Percentiles rank a stretch among this genome's conserved stretches.
phyloP scores from a whole-genome alignment of 768 basidiomycete genomes.

The Rossbeevera mucosa region DNA sequence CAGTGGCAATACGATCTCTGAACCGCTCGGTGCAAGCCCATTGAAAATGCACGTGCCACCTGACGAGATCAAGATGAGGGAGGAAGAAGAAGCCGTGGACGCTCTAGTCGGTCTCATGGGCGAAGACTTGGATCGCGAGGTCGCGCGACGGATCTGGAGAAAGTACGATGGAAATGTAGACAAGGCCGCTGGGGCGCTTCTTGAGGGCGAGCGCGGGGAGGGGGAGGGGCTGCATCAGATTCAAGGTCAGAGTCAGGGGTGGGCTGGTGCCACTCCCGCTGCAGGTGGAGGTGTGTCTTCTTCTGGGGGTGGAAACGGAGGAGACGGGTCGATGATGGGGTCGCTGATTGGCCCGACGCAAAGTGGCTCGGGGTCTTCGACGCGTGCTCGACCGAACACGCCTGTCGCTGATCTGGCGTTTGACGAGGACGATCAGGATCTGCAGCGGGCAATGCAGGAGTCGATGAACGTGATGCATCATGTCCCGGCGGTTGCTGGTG shows the following conservation, averaged over 20 bases:
- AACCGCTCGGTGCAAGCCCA: neutral
- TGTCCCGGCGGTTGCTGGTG: slow-evolving; percentile 13
- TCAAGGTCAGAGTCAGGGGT: slow-evolving; percentile 14
- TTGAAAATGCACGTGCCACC: slow-evolving; percentile 17
- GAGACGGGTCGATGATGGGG: neutral
- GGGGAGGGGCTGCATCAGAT: neutral
- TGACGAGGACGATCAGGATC: slow-evolving; percentile 50
- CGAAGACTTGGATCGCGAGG: slow-evolving; percentile 37
- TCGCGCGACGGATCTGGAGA: slow-evolving; percentile 52
- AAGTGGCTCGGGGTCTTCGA: neutral
- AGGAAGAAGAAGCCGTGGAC: slow-evolving; percentile 32
- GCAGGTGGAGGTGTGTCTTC: neutral
- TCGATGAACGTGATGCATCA: slow-evolving; percentile 40
- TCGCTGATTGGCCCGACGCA: neutral
- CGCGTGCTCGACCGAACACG: slow-evolving; percentile 22
- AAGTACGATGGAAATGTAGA: slow-evolving; percentile 57
- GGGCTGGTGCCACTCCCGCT: neutral
- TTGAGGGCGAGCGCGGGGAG: slow-evolving; percentile 47
- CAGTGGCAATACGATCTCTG: neutral
- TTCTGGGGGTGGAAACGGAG: neutral
- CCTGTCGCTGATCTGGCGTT: slow-evolving; percentile 56
- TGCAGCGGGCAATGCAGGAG: slow-evolving; percentile 49
- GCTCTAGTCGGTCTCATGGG: slow-evolving; percentile 38
- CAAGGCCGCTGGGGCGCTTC: slow-evolving; percentile 50
- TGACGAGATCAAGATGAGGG: slow-evolving; percentile 13